Evolutionary conservation across 2,329 filamentous ascomycete species (phyloP), one percentile per base, ranked within the genome.

Genomic region (Taxawa tesnikishii): DNA sequence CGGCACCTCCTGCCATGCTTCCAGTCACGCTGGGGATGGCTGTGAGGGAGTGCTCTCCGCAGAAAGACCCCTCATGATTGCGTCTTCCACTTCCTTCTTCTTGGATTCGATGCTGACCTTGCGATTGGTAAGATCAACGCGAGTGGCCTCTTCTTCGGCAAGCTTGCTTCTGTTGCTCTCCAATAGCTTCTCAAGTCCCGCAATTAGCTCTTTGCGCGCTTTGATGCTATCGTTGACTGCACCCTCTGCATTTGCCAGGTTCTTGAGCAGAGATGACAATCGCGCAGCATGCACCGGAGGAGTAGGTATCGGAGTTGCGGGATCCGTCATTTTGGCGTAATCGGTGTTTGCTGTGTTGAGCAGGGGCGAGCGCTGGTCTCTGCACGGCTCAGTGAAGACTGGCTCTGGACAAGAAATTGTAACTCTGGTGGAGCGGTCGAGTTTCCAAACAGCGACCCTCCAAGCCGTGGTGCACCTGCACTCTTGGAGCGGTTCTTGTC

Each of bases 251-350:
- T 74, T 83, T 13, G 84, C 83, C 12, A 98, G 69, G 5, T 77
- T 81, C 62, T 90, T 94, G 33, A 96, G 69, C n/a, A 98, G 67
- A 3, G 83, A 81, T 42, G 83, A 87, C 6, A 98, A 71, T 16
- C 84, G 79, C 10, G 88, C 88, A 2, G 90, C 90, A 50, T 93
- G 83, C 13, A 98, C 87, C 1, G 90, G 87, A 1, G 87, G 79
- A 0, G 84, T 80, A 0, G 88, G 84, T 2, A 79, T 63, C 1
- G 72, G 64, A 1, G 70, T 70, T 16, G 67, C 65, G 0, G 84
- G 72, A 44, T 85, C 81, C 33, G 77, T 81, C 49, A 92, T 68
- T 54, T 88, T 93, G 31, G 80, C 74, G 49, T 84, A 94, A 44
- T 96, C 88, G 41, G 76, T 66, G 42, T 82, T 79, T 27, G 88